Conservation (phyloP, 2,329 filamentous ascomycete species). For the Karstenula rhodostoma region DNA sequence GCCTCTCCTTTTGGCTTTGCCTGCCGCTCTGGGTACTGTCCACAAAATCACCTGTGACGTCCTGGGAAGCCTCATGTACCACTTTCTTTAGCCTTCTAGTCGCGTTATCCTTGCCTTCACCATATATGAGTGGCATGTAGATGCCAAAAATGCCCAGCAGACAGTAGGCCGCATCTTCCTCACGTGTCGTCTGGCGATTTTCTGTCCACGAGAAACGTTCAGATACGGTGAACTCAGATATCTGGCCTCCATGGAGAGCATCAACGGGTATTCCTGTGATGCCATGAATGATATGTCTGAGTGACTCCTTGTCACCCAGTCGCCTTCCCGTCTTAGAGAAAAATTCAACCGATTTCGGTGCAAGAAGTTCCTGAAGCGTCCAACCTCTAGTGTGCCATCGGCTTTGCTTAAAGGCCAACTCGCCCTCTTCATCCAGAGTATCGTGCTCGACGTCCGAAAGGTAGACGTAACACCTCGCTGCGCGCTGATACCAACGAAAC, state of each 20-base stretch:
- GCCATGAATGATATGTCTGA: neutral
- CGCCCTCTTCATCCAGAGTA: neutral
- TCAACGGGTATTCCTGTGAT: slow-evolving; percentile 12
- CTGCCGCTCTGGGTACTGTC: neutral
- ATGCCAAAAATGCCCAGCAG: slow-evolving; percentile 19
- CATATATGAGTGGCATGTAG: slow-evolving; percentile 26
- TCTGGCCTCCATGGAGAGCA: slow-evolving; percentile 8
- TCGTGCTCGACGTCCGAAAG: slow-evolving; percentile 9
- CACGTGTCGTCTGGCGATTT: slow-evolving; percentile 12
- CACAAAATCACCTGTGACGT: neutral
- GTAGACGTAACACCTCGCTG: slow-evolving; percentile 8
- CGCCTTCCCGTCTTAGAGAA: slow-evolving; percentile 11
- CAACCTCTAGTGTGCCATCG: slow-evolving; percentile 14
- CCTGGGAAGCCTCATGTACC: neutral
- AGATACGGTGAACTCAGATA: slow-evolving; percentile 12
- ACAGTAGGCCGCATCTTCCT: slow-evolving; percentile 20
- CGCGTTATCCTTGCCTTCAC: slow-evolving; percentile 28
- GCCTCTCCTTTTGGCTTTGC: neutral
- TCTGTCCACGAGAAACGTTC: slow-evolving; percentile 19
- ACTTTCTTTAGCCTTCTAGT: slow-evolving; percentile 12
- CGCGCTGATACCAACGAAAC: slow-evolving; percentile 9
- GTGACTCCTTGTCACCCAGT: slow-evolving; percentile 13
- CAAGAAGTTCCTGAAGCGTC: slow-evolving; percentile 14
- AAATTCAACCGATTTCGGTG: slow-evolving; percentile 17
- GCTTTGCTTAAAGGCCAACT: slow-evolving; percentile 10